Evolutionary conservation across 805 yeast genomes (phyloP).

Genomic region (Candida xiaguanensis): DNA sequence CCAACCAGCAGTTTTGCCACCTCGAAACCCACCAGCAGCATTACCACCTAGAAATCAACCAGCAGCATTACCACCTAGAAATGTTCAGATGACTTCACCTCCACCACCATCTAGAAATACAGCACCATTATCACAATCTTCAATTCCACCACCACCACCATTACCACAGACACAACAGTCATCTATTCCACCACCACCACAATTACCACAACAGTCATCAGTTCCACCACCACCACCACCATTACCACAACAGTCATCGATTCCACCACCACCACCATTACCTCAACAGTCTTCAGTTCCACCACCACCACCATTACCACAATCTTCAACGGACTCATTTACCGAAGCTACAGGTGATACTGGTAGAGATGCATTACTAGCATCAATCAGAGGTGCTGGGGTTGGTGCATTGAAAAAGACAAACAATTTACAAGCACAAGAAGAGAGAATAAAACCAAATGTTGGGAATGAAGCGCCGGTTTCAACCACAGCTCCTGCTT

Average conservation of each 20-base stretch:
- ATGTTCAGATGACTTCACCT: no score
- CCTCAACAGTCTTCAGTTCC: constrained; percentile 20
- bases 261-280: constrained; percentile 18
- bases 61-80: constrained; percentile 27
- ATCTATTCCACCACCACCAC: constrained; percentile 7
- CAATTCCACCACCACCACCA: constrained; percentile 36
- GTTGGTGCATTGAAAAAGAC: constrained; percentile 65
- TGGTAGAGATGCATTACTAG: constrained; percentile 76
- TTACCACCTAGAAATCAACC: constrained; percentile 7
- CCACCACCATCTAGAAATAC: constrained; percentile 43
- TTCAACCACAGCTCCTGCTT: constrained; percentile 24
- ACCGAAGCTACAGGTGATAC: constrained; percentile 33
- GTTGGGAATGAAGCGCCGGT: constrained; percentile 51
- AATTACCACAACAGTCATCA: constrained; percentile 7
- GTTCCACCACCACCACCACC: constrained; percentile 23
- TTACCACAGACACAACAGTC: constrained; percentile 24
- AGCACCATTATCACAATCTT: no score
- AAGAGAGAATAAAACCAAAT: constrained; percentile 49
- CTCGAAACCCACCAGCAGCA: constrained; percentile 8
- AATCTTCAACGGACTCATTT: constrained; percentile 12
- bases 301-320: constrained; percentile 22
- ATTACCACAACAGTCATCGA: constrained; percentile 15
- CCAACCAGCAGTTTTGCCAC: constrained; percentile 4
- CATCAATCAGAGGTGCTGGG: constrained; percentile 83
- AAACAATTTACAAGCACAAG: constrained; percentile 78